Evolutionary conservation across 2,329 filamentous ascomycete species (phyloP).

Genomic region (Rasamsonia emersonii): DNA sequence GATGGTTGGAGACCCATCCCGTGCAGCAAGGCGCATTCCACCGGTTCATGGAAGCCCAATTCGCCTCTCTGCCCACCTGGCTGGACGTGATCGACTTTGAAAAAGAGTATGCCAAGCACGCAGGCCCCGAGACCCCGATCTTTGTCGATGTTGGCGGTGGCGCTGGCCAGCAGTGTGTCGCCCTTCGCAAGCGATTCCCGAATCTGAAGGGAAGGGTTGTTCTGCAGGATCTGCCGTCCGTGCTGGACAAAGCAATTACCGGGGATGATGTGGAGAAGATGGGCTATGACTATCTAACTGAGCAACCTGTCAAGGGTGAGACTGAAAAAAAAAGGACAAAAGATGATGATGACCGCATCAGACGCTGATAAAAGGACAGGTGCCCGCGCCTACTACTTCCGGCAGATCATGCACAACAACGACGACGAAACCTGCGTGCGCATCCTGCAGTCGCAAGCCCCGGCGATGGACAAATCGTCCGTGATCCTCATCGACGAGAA

Average conservation of each 20-base stretch:
- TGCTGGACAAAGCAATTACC: constrained; percentile 15
- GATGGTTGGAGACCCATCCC: too few relatives aligned
- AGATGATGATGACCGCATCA: too few relatives aligned
- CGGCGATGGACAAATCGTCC: constrained; percentile 27
- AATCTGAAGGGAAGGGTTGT: constrained; percentile 25
- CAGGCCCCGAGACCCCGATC: constrained; percentile 14
- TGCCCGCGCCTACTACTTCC: constrained; percentile 14
- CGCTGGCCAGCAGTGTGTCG: constrained; percentile 27
- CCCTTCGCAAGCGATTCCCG: constrained; percentile 22
- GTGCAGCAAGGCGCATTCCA: too few relatives aligned
- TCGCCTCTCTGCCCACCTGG: constrained; percentile 14
- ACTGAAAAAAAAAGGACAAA: not conserved
- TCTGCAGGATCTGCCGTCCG: constrained; percentile 31
- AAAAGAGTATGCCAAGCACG: constrained; percentile 5
- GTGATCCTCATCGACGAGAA: constrained; percentile 37
- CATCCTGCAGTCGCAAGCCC: constrained; percentile 16
- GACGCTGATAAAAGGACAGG: too few relatives aligned
- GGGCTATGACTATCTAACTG: not conserved
- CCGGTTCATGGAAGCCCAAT: constrained; percentile 16
- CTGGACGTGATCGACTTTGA: constrained; percentile 11
- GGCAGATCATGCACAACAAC: constrained; percentile 16
- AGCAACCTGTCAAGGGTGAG: not conserved
- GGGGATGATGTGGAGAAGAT: constrained; percentile 25
- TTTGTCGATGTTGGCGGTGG: constrained; percentile 36
- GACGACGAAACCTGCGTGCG: constrained; percentile 11